These are phyloP conservation scores for Lenwebbia sp. DNA, from an alignment of 345 rosid genomes.

Conservation along the genomic window DNA sequence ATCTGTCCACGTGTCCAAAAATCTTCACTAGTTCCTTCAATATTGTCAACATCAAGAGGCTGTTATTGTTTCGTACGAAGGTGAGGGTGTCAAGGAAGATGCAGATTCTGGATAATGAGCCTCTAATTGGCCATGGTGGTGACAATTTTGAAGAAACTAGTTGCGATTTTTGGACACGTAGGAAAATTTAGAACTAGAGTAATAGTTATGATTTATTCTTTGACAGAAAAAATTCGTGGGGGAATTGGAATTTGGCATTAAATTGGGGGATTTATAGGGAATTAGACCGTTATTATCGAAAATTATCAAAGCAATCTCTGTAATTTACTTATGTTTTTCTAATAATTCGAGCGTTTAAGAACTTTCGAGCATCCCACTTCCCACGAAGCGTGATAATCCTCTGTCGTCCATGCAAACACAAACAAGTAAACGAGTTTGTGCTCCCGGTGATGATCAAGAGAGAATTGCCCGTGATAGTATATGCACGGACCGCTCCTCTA, in stretches of 20 bases:
- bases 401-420: not conserved
- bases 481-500: too few relatives aligned
- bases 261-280: not conserved
- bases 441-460: not conserved
- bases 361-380: not conserved
- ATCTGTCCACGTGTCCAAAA: fast-evolving
- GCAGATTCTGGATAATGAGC: fast-evolving
- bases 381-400: fast-evolving
- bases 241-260: not conserved
- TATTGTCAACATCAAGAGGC: not conserved
- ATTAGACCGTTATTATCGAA: not conserved
- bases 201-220: too few relatives aligned
- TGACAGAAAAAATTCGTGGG: not conserved
- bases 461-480: fast-evolving
- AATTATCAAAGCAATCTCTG: not conserved
- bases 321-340: not conserved
- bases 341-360: not conserved
- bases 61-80: not conserved
- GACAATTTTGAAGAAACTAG: not conserved
- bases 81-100: not conserved
- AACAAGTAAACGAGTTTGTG: not conserved
- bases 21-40: not conserved
- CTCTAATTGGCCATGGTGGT: fast-evolving
- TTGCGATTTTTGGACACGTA: not conserved
- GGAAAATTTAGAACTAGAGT: too few relatives aligned